A percentile compares a stretch with the other conserved stretches of the same genome.
Conservation (phyloP, 1,284 basidiomycete species). For the Xerocomus tenax region DNA sequence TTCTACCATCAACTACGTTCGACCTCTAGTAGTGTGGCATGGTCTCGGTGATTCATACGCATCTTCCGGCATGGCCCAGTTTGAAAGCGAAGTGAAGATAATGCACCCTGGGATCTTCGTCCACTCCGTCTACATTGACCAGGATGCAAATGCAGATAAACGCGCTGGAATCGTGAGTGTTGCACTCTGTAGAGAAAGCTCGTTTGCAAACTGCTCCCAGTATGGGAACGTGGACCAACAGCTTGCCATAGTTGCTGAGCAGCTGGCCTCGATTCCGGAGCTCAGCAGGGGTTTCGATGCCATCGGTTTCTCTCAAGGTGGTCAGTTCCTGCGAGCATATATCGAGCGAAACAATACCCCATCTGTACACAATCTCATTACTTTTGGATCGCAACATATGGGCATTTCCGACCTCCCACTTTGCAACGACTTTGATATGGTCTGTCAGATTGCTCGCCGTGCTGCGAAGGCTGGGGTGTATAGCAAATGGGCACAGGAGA, state of each 20-base stretch:
- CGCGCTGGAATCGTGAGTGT: conserved; percentile 72
- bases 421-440: conserved; percentile 62
- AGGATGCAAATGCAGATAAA: conserved; percentile 62
- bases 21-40: conserved; percentile 91
- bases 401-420: conserved; percentile 74
- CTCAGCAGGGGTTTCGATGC: conserved; percentile 77
- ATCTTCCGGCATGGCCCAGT: conserved; percentile 61
- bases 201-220: conserved; percentile 32
- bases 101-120: conserved; percentile 82
- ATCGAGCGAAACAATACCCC: conserved; percentile 78
- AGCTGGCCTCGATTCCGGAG: conserved; percentile 63
- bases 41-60: conserved; percentile 72
- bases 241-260: conserved; percentile 55
- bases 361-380: conserved; percentile 78
- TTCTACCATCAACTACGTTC: conserved; percentile 23
- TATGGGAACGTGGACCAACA: conserved; percentile 78
- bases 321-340: conserved; percentile 87
- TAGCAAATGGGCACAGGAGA: conserved; percentile 70
- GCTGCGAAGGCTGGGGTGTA: conserved; percentile 73
- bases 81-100: conserved; percentile 57
- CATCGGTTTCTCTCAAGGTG: conserved; percentile 88
- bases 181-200: background rate
- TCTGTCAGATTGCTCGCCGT: conserved; percentile 72
- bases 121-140: conserved; percentile 69
- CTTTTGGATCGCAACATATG: conserved; percentile 81